phyloP scores from a whole-genome alignment of 441 rosid genomes.

The Viola pubescens region DNA sequence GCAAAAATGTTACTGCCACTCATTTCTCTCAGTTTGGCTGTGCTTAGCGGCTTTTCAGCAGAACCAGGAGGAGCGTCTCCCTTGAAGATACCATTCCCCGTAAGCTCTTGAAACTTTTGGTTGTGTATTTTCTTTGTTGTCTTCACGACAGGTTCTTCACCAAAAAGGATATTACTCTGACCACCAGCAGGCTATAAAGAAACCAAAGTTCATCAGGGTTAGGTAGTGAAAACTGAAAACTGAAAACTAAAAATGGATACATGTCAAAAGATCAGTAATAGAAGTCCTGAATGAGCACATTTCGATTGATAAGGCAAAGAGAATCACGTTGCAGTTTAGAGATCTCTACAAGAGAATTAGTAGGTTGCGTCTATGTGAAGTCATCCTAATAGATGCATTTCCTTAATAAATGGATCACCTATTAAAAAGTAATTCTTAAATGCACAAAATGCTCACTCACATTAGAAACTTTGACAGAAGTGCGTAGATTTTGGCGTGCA shows the following conservation, averaged over 20 bases:
- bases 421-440: neutral
- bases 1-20: slow-evolving; percentile 84
- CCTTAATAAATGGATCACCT: too few species aligned
- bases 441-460: slow-evolving; percentile 14
- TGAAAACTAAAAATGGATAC: too few species aligned
- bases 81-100: slow-evolving; percentile 82
- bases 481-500: slow-evolving; percentile 33
- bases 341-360: too few species aligned
- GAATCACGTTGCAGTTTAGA: too few species aligned
- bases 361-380: too few species aligned
- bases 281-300: too few species aligned
- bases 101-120: slow-evolving; percentile 68
- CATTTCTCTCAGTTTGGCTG: slow-evolving; percentile 76
- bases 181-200: slow-evolving; percentile 41
- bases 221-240: too few species aligned
- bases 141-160: slow-evolving; percentile 47
- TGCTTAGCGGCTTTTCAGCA: slow-evolving; percentile 62
- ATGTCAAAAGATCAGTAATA: too few species aligned
- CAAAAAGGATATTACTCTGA: slow-evolving; percentile 17
- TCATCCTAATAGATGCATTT: too few species aligned
- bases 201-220: too few species aligned
- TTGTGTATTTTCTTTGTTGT: slow-evolving; percentile 83
- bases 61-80: slow-evolving; percentile 48
- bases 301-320: too few species aligned
- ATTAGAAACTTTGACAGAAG: slow-evolving; percentile 24